Base-by-base conservation (phyloP, 305 asterid species). In the Fraxinus paxiana region DNA sequence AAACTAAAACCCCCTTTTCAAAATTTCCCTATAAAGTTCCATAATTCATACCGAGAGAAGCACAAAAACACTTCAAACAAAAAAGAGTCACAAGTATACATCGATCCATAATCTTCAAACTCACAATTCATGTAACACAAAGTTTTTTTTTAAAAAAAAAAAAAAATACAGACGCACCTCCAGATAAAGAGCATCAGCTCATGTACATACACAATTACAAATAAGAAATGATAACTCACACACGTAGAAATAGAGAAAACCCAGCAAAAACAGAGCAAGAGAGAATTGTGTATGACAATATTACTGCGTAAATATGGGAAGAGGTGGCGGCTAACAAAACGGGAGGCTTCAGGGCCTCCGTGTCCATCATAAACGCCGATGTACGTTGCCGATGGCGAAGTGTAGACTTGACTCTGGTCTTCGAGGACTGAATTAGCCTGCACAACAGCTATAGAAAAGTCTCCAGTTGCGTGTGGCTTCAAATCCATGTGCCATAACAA, bases 351-450 rank as follows among this genome's bases (percentile, higher is more conserved):
- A 1, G 98, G 97, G 2, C 99, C 98, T 33, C 99, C 99, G 48
- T 96, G 99, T 38, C 99, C 98, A 79, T 96, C 99, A 88, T 94
- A 96, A 51, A 96, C 97, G 13, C 99, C 99, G 54, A 96, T 85
- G 72, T 87, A 96, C 17, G 99, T 96, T 38, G 97, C 98, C 37
- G 97, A 91, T 1, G 98, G 96, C 69, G 98, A 94, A 22, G 94
- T 89, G 63, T 83, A 92, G 15, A 96, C 98, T 83, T 93, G 95
- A 67, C 97, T 91, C 87, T 96, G 99, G 83, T 96, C 99, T 89
- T 96, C 99, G 0, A 96, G 90, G 70, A 59, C 85, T 3, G 93
- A 88, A 91, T 96, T 96, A 10, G 99, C 99, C 92, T 96, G 99
- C 59, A 91, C 99, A 1, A 94, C 99, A 0, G 99, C 98, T 2